Conservation (phyloP, 306 rosid genomes). For the Betula pendula region DNA sequence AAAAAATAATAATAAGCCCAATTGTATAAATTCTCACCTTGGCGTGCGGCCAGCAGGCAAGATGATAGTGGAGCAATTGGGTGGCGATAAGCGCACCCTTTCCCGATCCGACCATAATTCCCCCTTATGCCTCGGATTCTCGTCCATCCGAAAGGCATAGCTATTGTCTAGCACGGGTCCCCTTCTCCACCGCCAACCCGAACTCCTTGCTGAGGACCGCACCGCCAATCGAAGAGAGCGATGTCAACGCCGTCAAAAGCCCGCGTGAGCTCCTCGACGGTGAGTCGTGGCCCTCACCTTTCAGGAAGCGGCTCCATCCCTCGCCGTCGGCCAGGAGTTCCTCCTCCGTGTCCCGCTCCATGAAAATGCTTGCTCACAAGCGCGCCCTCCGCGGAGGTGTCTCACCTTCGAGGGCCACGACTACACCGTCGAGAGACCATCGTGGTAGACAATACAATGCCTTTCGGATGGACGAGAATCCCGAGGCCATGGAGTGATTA, state of each 20-base stretch:
- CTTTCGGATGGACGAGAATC: too few relatives aligned
- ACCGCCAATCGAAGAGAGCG: constrained; percentile 94
- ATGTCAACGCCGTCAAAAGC: constrained; percentile 87
- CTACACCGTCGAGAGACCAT: too few relatives aligned
- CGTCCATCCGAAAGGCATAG: constrained; percentile 91
- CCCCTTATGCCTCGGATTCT: constrained; percentile 88
- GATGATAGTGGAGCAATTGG: constrained; percentile 97
- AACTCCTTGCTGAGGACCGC: constrained; percentile 83
- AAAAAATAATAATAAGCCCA: too few relatives aligned
- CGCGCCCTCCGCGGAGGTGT: too few relatives aligned
- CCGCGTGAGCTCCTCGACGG: constrained; percentile 85
- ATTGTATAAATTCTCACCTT: constrained; percentile 48
- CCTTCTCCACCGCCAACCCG: constrained; percentile 75
- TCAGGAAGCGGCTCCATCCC: too few relatives aligned
- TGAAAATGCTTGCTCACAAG: too few relatives aligned
- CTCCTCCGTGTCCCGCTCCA: too few relatives aligned
- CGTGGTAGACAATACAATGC: too few relatives aligned
- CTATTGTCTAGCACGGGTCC: constrained; percentile 87
- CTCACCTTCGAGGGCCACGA: too few relatives aligned
- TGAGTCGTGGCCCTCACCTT: constrained; percentile 52
- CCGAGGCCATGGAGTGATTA: too few relatives aligned
- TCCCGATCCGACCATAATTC: constrained; percentile 73
- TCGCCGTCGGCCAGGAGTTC: too few relatives aligned
- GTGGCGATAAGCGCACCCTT: constrained; percentile 90
- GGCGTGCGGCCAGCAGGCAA: constrained; percentile 93